These are phyloP conservation scores for Candida jianshihensis DNA, from an alignment of 805 yeast species.

Conservation along the genomic window DNA sequence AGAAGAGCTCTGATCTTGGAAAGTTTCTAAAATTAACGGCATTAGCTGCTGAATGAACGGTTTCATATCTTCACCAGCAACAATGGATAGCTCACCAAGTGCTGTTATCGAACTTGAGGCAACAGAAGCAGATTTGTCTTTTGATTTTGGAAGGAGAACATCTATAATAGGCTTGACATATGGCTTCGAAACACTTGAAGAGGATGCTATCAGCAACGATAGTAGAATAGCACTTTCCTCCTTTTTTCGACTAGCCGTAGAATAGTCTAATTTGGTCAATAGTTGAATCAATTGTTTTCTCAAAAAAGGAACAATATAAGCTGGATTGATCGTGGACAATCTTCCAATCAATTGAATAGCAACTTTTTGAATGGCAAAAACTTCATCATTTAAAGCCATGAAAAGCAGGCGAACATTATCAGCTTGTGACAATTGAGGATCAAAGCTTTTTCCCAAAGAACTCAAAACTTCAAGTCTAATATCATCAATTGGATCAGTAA, in stretches of 20 bases:
- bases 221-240: constrained; percentile 83
- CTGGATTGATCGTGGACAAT: constrained; percentile 81
- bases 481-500: constrained; percentile 84
- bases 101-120: constrained; percentile 82
- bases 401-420: constrained; percentile 80
- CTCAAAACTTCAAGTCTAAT: constrained; percentile 74
- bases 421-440: constrained; percentile 90
- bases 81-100: constrained; percentile 81
- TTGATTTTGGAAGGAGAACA: constrained; percentile 69
- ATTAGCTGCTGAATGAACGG: constrained; percentile 68
- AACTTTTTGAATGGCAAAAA: constrained; percentile 71
- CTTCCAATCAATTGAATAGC: constrained; percentile 80
- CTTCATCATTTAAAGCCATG: constrained; percentile 88
- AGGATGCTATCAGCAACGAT: constrained; percentile 65
- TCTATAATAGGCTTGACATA: constrained; percentile 89
- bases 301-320: constrained; percentile 89
- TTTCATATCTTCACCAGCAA: constrained; percentile 79
- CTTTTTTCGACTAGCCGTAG: constrained; percentile 64
- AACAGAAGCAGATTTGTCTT: constrained; percentile 69
- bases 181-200: constrained; percentile 80
- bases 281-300: constrained; percentile 82
- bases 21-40: constrained; percentile 82
- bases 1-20: constrained; percentile 89
- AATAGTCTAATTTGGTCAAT: constrained; percentile 77
- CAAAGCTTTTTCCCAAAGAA: constrained; percentile 68